Conservation (phyloP, 2,329 filamentous ascomycete genomes). For the Fusarium sublunatum region DNA sequence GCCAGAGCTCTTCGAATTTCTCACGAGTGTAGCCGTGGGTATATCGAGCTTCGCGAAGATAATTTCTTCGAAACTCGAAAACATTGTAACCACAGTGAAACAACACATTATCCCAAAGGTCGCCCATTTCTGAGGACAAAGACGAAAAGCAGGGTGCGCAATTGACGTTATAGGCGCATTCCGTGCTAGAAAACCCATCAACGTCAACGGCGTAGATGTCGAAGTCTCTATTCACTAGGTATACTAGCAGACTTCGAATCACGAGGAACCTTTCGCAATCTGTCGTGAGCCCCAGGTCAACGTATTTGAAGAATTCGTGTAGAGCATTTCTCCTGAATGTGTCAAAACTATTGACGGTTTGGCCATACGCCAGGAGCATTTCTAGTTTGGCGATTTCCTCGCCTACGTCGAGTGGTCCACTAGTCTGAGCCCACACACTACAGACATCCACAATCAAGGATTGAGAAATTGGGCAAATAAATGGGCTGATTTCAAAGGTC, state of each 20-base stretch:
- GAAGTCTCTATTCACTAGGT: background rate
- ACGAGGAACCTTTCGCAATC: too few species aligned
- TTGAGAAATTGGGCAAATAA: too few species aligned
- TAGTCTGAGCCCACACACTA: too few species aligned
- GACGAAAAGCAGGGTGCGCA: background rate
- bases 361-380: too few species aligned
- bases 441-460: too few species aligned
- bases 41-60: background rate
- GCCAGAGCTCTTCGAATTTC: conserved; percentile 5
- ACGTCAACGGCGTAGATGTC: background rate
- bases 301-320: too few species aligned
- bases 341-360: too few species aligned
- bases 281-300: too few species aligned
- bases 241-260: background rate
- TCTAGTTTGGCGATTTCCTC: too few species aligned
- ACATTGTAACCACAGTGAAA: background rate
- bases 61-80: rapidly evolving
- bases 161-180: background rate
- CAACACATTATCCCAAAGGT: background rate
- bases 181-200: rapidly evolving
- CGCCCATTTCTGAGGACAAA: background rate
- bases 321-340: too few species aligned
- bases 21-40: rapidly evolving
- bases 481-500: too few species aligned
- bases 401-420: too few species aligned